Base-by-base conservation (phyloP, 306 rosid species). In the apple (Malus domestica) region DNA sequence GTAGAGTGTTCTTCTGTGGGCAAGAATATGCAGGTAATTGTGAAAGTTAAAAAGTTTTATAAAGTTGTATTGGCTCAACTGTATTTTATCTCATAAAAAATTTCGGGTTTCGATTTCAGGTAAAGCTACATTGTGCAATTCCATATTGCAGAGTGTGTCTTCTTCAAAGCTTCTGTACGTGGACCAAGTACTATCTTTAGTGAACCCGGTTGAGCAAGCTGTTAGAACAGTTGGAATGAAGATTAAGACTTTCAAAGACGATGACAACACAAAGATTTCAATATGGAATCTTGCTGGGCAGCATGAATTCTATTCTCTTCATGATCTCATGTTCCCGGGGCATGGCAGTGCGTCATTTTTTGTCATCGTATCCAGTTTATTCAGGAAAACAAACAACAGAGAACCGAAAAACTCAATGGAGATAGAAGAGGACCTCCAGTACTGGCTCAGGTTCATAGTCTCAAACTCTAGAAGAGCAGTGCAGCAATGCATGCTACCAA, bases 291-390 rank as follows among this genome's bases (percentile, higher is more conserved):
- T 95, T 78, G 96, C 96, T 32, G 98, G 98, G 65, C 97, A 92
- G 72, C 99, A 92, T 72, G 97, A 90, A 81, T 87, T 92, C 80
- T 87, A 83, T 83, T 87, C 97, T 68, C 97, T 92, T 76, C 99
- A 92, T 67, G 98, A 95, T 83, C 97, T 92, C 83, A 90, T 96
- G 98, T 96, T 92, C 77, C 99, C 93, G 0, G 99, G 99, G 29
- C 91, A 90, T 62, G 97, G 99, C 8, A 95, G 93, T 76, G 98
- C 98, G 15, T 92, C 99, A 5, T 77, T 88, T 70, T 96, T 95
- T 81, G 60, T 96, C 38, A 82, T 96, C 72, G 80, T 89, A 78
- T 87, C 83, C 33, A 90, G 99, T 84, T 82, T 96, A 74, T 89
- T 88, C 72, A 82, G 88, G 83, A 96, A 89, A 69, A 93, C 93